Percentiles rank a stretch among this genome's conserved stretches.
Evolutionary conservation across 2,329 filamentous ascomycete genomes (phyloP).

Genomic region (Pseudogymnoascus verrucosus): DNA sequence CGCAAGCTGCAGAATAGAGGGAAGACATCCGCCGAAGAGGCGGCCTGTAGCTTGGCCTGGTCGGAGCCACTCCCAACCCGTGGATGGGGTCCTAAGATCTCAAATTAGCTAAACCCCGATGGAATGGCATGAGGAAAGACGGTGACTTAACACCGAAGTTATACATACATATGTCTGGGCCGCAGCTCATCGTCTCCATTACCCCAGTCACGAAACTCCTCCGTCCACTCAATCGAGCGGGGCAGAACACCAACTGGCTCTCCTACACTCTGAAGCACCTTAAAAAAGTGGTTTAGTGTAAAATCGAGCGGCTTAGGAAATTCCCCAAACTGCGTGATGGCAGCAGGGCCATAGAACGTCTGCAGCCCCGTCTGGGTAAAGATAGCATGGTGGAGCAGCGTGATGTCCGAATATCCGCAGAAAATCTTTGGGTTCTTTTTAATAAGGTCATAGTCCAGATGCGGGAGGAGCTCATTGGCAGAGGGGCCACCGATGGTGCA

Average conservation of each 20-base stretch:
- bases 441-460: constrained; percentile 26
- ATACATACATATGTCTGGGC: background rate
- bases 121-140: background rate
- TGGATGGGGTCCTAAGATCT: background rate
- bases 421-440: constrained; percentile 27
- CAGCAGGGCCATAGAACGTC: constrained; percentile 26
- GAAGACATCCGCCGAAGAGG: constrained; percentile 9
- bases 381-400: constrained; percentile 23
- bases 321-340: constrained; percentile 23
- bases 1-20: background rate
- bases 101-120: background rate
- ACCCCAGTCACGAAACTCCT: background rate
- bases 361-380: constrained; percentile 17
- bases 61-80: constrained; percentile 10
- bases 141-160: background rate
- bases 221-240: constrained; percentile 1
- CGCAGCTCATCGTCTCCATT: background rate
- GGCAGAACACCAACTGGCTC: background rate
- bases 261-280: constrained; percentile 11
- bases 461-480: constrained; percentile 23
- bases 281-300: constrained; percentile 17
- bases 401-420: constrained; percentile 27
- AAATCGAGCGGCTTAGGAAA: constrained; percentile 17
- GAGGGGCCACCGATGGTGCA: constrained; percentile 23
- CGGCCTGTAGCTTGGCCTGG: background rate